phyloP scores from a whole-genome alignment of 2,329 filamentous ascomycete genomes.

The Sporothrix brasiliensis region DNA sequence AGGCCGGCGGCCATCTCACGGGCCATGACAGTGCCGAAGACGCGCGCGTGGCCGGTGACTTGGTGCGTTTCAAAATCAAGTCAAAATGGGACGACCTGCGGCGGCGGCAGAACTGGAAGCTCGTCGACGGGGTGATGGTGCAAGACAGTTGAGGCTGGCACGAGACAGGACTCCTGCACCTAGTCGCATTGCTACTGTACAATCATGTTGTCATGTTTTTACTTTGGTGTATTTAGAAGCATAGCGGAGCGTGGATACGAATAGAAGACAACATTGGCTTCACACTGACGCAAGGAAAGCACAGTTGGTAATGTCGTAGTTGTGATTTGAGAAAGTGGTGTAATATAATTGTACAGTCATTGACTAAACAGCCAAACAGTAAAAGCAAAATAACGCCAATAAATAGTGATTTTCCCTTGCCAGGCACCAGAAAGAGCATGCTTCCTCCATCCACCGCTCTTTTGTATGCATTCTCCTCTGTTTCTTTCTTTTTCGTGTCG shows the following conservation, averaged over 20 bases:
- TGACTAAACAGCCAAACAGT: constrained; percentile 10
- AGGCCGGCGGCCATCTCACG: constrained; percentile 49
- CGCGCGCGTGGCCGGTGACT: constrained; percentile 81
- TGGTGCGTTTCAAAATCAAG: constrained; percentile 72
- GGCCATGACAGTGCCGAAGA: constrained; percentile 96
- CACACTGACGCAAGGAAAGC: background rate
- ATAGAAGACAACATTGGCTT: background rate
- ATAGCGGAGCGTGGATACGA: background rate
- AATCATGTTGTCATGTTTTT: background rate
- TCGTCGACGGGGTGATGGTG: constrained; percentile 50
- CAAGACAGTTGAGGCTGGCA: background rate
- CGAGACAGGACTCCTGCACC: too few relatives aligned
- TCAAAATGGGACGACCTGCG: constrained; percentile 71
- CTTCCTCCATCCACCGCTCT: background rate
- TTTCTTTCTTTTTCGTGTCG: background rate
- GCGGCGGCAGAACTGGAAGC: constrained; percentile 65
- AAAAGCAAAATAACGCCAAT: constrained; percentile 32
- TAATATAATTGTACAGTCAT: constrained; percentile 28
- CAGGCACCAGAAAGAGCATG: constrained; percentile 19
- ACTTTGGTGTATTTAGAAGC: background rate
- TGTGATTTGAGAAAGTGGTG: constrained; percentile 28
- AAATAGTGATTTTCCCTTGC: constrained; percentile 31
- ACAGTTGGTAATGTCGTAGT: constrained; percentile 8
- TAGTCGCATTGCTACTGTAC: background rate
- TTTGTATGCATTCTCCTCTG: background rate